Conservation (phyloP, 2,329 filamentous ascomycete genomes). For the Trichoderma citrinoviride region DNA sequence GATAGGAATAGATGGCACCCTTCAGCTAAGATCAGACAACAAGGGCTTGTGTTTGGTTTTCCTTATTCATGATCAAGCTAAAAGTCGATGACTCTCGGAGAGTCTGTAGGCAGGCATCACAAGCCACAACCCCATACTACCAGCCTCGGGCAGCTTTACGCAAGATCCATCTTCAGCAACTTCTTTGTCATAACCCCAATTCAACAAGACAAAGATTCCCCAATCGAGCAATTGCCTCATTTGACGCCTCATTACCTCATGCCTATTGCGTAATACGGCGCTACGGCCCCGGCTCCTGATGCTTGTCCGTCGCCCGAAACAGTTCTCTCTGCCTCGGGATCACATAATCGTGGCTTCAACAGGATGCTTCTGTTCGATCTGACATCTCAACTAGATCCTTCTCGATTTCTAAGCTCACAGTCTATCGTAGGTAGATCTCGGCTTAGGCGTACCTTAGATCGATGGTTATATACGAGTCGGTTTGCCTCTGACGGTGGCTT, state of each 20-base stretch:
- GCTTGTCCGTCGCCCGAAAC: not conserved
- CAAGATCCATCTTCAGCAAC: no score
- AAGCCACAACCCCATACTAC: no score
- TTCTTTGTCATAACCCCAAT: not conserved
- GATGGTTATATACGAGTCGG: no score
- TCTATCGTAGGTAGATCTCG: not conserved
- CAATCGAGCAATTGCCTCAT: not conserved
- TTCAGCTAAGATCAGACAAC: no score
- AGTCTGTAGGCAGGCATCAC: no score
- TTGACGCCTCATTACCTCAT: not conserved
- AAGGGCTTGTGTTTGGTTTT: no score
- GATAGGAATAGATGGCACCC: no score
- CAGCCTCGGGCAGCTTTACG: no score
- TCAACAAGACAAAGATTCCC: not conserved
- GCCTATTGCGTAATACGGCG: not conserved
- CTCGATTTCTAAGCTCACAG: not conserved
- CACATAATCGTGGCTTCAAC: conserved; percentile 3
- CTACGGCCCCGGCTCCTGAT: conserved; percentile 5
- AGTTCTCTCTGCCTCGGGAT: not conserved
- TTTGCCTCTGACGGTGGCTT: no score
- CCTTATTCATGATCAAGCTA: no score
- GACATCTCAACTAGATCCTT: not conserved
- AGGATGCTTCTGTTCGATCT: not conserved
- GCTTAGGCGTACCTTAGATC: no score
- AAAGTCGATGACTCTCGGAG: no score